These are phyloP conservation scores for Penicillium polonicum DNA, from an alignment of 2,329 filamentous ascomycete species.

Conservation along the genomic window DNA sequence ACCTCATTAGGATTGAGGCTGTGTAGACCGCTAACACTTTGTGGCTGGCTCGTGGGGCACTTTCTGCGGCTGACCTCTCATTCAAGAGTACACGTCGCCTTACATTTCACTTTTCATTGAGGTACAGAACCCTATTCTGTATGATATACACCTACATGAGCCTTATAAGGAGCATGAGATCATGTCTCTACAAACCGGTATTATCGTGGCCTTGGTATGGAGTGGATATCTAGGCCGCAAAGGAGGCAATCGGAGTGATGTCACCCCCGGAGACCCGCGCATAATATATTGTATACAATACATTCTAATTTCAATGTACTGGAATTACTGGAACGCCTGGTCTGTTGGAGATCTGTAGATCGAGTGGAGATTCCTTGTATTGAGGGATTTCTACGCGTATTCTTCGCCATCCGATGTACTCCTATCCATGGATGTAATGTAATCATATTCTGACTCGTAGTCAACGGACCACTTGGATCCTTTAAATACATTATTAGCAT, in stretches of 20 bases:
- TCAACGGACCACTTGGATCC: not conserved
- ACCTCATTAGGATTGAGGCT: constrained; percentile 24
- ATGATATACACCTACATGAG: not conserved
- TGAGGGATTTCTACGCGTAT: not conserved
- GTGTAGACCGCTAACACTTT: constrained; percentile 23
- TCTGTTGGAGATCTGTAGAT: not conserved
- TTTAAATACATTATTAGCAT: not conserved
- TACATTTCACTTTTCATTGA: not conserved
- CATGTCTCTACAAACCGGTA: not conserved
- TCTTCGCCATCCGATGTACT: not conserved
- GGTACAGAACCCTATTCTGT: not conserved
- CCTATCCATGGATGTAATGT: too few species aligned
- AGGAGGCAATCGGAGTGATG: not conserved
- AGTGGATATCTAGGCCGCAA: not conserved
- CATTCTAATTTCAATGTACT: not conserved
- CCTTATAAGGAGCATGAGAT: not conserved
- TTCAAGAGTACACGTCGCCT: constrained; percentile 1
- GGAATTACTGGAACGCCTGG: not conserved
- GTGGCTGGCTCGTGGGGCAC: constrained; percentile 22
- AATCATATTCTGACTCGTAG: not conserved
- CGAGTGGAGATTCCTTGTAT: not conserved
- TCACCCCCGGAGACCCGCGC: not conserved
- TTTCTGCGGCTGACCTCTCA: constrained; percentile 7
- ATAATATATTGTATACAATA: not conserved
- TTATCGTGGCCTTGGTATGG: not conserved